A percentile compares a stretch with the other conserved stretches of the same genome.
phyloP scores from a whole-genome alignment of 2,329 filamentous ascomycete species.

The Claviceps arundinis region DNA sequence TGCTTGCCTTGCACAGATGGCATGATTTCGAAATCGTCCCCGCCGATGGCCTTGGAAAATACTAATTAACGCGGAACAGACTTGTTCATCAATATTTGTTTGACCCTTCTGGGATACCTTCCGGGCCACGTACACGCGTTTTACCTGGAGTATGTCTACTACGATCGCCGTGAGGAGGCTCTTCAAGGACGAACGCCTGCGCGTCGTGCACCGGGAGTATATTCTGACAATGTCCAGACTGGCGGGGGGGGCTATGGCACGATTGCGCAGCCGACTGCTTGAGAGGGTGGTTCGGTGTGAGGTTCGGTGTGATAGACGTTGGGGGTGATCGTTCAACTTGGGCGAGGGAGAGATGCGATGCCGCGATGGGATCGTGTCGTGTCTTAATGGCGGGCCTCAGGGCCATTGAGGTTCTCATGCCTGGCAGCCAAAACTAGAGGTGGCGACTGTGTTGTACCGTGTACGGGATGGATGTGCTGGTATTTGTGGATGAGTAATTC shows the following conservation, averaged over 20 bases:
- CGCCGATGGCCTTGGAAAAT: slow-evolving; percentile 7
- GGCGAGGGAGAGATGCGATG: too few relatives aligned
- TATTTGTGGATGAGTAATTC: too few relatives aligned
- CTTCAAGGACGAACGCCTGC: slow-evolving; percentile 41
- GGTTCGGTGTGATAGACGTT: too few relatives aligned
- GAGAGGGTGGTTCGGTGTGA: neutral
- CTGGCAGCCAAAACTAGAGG: too few relatives aligned
- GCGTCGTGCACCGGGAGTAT: slow-evolving; percentile 52
- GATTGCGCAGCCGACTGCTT: slow-evolving; percentile 22
- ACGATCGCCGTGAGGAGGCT: slow-evolving; percentile 54
- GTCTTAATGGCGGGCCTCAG: too few relatives aligned
- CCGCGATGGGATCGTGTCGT: too few relatives aligned
- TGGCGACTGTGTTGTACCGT: too few relatives aligned
- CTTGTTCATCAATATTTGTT: slow-evolving; percentile 51
- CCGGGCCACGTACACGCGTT: slow-evolving; percentile 72
- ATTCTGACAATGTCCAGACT: slow-evolving; percentile 57
- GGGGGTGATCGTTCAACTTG: too few relatives aligned
- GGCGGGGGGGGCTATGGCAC: slow-evolving; percentile 55
- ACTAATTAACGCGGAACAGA: slow-evolving; percentile 24
- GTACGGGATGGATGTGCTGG: too few relatives aligned
- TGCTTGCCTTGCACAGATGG: too few relatives aligned
- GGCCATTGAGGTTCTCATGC: too few relatives aligned
- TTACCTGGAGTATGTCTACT: slow-evolving; percentile 75
- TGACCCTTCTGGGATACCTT: slow-evolving; percentile 57
- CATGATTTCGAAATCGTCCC: too few relatives aligned